phyloP scores from a whole-genome alignment of 1,284 basidiomycete genomes.

The Marasmius sp. region DNA sequence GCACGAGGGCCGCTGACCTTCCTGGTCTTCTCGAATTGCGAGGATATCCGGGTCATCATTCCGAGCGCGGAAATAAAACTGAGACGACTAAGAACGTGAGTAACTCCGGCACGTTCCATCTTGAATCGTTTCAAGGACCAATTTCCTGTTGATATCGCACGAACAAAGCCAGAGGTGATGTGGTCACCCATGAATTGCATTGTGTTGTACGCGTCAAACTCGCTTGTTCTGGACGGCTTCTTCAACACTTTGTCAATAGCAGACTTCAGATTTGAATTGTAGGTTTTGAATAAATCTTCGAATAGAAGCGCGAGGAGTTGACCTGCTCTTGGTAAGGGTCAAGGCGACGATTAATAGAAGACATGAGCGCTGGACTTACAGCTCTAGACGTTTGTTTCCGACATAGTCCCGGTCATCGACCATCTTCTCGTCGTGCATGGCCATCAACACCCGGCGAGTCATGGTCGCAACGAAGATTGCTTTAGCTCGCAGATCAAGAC shows the following conservation, averaged over 20 bases:
- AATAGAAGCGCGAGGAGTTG: slow-evolving; percentile 95
- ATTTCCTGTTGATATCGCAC: slow-evolving; percentile 98
- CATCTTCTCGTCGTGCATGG: slow-evolving; percentile 95
- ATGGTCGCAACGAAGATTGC: slow-evolving; percentile 98
- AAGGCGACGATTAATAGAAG: slow-evolving; percentile 6
- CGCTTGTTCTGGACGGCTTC: slow-evolving; percentile 92
- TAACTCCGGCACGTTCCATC: slow-evolving; percentile 99
- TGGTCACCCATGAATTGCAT: slow-evolving; percentile 94
- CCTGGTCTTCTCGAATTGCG: slow-evolving; percentile 99
- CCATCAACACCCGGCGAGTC: slow-evolving; percentile 95
- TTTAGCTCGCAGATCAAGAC: slow-evolving; percentile 92
- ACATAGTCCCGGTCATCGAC: slow-evolving; percentile 99
- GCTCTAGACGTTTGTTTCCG: slow-evolving; percentile 97
- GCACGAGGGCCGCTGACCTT: slow-evolving; percentile 99
- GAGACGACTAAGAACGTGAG: slow-evolving; percentile 94
- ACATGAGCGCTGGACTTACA: slow-evolving; percentile 55
- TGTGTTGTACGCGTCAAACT: slow-evolving; percentile 95
- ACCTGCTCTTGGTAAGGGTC: slow-evolving; percentile 70
- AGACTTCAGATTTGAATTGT: slow-evolving; percentile 94
- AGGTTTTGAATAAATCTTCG: slow-evolving; percentile 99
- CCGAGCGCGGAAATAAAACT: slow-evolving; percentile 97
- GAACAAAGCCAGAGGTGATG: slow-evolving; percentile 94
- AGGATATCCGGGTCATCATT: slow-evolving; percentile 99
- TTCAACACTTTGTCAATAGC: slow-evolving; percentile 98
- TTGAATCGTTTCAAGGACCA: slow-evolving; percentile 99